These are phyloP conservation scores for Saccharomyces hybrid DNA, from an alignment of 1,139 yeast genomes.

Conservation along the genomic window DNA sequence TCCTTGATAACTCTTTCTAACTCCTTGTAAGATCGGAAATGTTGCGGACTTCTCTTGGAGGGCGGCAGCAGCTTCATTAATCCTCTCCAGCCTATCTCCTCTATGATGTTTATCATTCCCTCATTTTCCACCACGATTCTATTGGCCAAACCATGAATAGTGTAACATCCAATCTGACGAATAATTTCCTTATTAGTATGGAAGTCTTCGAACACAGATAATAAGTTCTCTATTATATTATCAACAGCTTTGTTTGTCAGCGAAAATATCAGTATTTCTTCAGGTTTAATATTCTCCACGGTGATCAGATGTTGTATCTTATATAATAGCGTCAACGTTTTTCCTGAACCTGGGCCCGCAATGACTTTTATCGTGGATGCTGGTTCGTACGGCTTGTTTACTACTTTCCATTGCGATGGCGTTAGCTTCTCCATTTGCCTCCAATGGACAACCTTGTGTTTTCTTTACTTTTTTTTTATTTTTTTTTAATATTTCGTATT, in stretches of 20 bases:
- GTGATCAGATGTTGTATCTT: conserved; percentile 45
- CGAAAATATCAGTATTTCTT: conserved; percentile 53
- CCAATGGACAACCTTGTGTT: background rate
- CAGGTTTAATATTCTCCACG: conserved; percentile 38
- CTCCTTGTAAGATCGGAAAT: conserved; percentile 13
- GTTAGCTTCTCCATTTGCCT: conserved; percentile 19
- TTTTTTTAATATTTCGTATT: too few relatives aligned
- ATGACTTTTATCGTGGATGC: conserved; percentile 41
- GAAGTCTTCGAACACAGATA: conserved; percentile 31
- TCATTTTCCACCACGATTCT: conserved; percentile 40
- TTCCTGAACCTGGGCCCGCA: conserved; percentile 77
- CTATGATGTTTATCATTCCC: conserved; percentile 36
- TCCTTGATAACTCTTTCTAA: conserved; percentile 34
- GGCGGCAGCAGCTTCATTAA: conserved; percentile 27
- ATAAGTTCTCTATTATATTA: conserved; percentile 39
- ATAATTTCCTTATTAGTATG: conserved; percentile 26
- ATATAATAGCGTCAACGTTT: conserved; percentile 52
- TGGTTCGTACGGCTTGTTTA: conserved; percentile 34
- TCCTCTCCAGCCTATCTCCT: conserved; percentile 45
- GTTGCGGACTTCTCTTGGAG: conserved; percentile 17
- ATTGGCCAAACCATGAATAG: conserved; percentile 60
- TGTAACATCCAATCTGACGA: conserved; percentile 38
- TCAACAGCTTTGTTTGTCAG: conserved; percentile 65
- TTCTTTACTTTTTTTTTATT: background rate
- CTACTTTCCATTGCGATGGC: conserved; percentile 34